Evolutionary conservation across 345 rosid genomes (phyloP), one percentile per base, ranked within the genome.

Genomic region (Dovyalis caffra): DNA sequence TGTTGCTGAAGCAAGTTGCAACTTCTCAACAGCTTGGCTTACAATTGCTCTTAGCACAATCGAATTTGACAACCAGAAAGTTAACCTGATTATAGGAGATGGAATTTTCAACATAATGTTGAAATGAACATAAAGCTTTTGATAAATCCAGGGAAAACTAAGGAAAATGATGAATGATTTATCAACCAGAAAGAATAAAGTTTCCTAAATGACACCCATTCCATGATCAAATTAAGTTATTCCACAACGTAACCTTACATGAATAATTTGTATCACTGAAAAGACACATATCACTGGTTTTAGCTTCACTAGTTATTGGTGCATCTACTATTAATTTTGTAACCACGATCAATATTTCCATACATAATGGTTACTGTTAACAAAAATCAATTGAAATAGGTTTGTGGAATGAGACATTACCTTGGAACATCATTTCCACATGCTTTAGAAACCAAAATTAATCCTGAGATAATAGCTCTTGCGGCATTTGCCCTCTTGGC

Each of bases 351-450:
- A 16, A 18, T 38, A 64, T 49, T 43, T 34, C 28, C 61, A 47
- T 29, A 15, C 56, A 53, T 29, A 26, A 28, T 9, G 69, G 56
- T 45, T 14, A 21, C 35, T 58, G 73, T 62, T 60, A 20, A n/a
- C 38, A 57, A 69, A 64, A 76, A 70, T 61, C 45, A 67, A 6
- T 49, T 32, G 34, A 56, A 10, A 63, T 60, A 31, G 64, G 53
- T 43, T 58, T 51, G 58, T 58, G 71, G 28, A 37, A 51, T 47
- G 64, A 58, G 34, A 53, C 66, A n/a, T 33, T 81, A 92, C 99
- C 99, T 90, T 9, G 97, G 91, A 64, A 91, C 97, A 82, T 95
- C 97, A 78, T 90, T 92, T 72, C 97, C 97, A 66, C 99, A 95
- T 51, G 99, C 97, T 87, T 91, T 91, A 53, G 97, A 88, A 72